These are phyloP conservation scores for Ormosia semicastrata DNA, from an alignment of 306 rosid species.

Conservation along the genomic window DNA sequence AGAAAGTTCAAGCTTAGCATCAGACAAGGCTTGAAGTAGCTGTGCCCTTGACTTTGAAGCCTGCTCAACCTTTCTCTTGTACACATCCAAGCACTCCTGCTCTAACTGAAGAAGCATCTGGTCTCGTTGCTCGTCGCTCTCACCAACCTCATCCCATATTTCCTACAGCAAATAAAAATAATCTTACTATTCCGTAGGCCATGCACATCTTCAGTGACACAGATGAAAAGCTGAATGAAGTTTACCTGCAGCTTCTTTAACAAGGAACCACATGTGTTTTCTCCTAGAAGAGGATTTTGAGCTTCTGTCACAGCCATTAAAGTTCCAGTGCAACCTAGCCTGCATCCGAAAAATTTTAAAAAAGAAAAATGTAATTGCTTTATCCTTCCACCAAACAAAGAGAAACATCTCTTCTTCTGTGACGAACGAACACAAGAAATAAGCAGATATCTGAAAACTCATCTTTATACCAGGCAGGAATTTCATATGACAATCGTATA, in stretches of 20 bases:
- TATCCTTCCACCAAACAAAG: not conserved
- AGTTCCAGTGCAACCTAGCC: conserved; percentile 39
- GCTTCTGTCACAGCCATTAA: conserved; percentile 80
- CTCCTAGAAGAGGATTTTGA: conserved; percentile 74
- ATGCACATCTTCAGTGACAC: not conserved
- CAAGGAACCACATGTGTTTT: conserved; percentile 79
- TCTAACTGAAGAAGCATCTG: conserved; percentile 98
- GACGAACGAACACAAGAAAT: not conserved
- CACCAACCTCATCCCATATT: conserved; percentile 99
- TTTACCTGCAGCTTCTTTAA: conserved; percentile 87
- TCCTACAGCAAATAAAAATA: conserved; percentile 45
- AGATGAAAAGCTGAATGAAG: not conserved
- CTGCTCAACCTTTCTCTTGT: conserved; percentile 93
- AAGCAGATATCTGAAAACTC: not conserved
- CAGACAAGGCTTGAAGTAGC: conserved; percentile 84
- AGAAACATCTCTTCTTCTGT: not conserved
- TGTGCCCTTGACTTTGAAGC: conserved; percentile 95
- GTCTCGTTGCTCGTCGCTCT: conserved; percentile 89
- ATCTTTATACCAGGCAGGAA: conserved; percentile 1
- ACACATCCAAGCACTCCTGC: conserved; percentile 95
- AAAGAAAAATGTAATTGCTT: not conserved
- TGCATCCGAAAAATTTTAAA: conserved; percentile 31
- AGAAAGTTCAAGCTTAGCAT: conserved; percentile 78
- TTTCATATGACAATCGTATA: not conserved
- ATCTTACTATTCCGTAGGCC: conserved; percentile 1